Evolutionary conservation across 2,329 filamentous ascomycete genomes (phyloP), one percentile per base, ranked within the genome.

Genomic region (Colletotrichum destructivum): DNA sequence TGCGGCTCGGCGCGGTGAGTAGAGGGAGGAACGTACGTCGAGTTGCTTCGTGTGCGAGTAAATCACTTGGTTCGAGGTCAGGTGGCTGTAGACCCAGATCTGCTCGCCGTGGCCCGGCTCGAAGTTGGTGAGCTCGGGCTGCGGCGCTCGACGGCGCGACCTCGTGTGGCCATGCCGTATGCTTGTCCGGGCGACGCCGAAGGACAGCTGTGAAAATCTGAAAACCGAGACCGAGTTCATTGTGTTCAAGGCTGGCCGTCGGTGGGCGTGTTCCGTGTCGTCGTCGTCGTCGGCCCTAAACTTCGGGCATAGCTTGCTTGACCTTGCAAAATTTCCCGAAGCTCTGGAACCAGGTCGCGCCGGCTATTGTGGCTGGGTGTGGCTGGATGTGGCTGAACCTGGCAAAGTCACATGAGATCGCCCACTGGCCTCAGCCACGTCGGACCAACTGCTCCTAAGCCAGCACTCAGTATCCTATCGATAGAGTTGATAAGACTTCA

Each of bases 81-180:
- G 81, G 79, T 90, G 84, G 76, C 82, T 80, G 77, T 86, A 89
- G 64, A 90, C 79, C 84, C 85, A 91, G 77, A 91, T 88, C 77
- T 86, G 84, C 82, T 90, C 87, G 77, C 88, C 88, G 71, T 89
- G 88, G 71, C 82, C 83, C 51, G 82, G 77, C 21, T 81, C 78
- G 64, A 46, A 72, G 69, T 69, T 76, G 26, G 76, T 57, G 46
- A 73, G 68, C 55, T 78, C 75, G 46, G 73, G 73, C 65, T 74
- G 71, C 18, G 75, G 69, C 63, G 62, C 51, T 72, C 71, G 64
- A 64, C 65, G 75, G 54, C 74, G 69, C 64, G 74, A 72, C 35
- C 72, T 73, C 16, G 75, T 76, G 62, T 80, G 78, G 35, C 76
- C 81, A 69, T 83, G 78, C 69, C 86, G 85, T 74, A 85, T 76